phyloP scores from a whole-genome alignment of 2,329 filamentous ascomycete species.

The Colletotrichum theobromicola region DNA sequence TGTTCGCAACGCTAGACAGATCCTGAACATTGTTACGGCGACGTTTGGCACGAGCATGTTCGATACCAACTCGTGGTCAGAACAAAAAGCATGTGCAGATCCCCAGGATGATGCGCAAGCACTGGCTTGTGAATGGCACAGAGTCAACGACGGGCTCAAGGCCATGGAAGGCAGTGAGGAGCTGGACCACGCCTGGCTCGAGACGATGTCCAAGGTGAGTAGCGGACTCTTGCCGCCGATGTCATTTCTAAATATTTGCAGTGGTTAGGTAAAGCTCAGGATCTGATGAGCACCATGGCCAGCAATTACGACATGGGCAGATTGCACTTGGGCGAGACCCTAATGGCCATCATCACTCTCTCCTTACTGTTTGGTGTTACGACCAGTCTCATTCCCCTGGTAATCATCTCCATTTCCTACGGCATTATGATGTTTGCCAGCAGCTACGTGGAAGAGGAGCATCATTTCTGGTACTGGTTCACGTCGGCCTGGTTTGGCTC shows the following conservation, averaged over 20 bases:
- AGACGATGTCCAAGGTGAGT: conserved; percentile 47
- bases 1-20: conserved; percentile 79
- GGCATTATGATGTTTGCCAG: conserved; percentile 95
- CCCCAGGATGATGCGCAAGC: conserved; percentile 55
- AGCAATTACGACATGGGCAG: conserved; percentile 85
- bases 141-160: conserved; percentile 28
- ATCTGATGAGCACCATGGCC: conserved; percentile 84
- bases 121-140: conserved; percentile 74
- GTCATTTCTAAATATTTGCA: conserved; percentile 25
- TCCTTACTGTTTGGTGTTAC: conserved; percentile 20
- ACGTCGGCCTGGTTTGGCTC: conserved; percentile 72
- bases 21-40: conserved; percentile 76
- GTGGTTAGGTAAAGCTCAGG: conserved; percentile 77
- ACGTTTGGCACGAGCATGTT: conserved; percentile 65
- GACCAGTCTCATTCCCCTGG: conserved; percentile 45
- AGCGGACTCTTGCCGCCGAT: background rate
- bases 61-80: conserved; percentile 27
- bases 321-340: conserved; percentile 53
- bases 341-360: conserved; percentile 30
- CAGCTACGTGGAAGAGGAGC: conserved; percentile 97
- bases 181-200: conserved; percentile 44
- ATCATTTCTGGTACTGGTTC: conserved; percentile 98
- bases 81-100: conserved; percentile 30
- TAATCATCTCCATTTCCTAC: conserved; percentile 66
- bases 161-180: conserved; percentile 23